phyloP scores from a whole-genome alignment of 2,329 filamentous ascomycete species.

The Cladosporium sp. region DNA sequence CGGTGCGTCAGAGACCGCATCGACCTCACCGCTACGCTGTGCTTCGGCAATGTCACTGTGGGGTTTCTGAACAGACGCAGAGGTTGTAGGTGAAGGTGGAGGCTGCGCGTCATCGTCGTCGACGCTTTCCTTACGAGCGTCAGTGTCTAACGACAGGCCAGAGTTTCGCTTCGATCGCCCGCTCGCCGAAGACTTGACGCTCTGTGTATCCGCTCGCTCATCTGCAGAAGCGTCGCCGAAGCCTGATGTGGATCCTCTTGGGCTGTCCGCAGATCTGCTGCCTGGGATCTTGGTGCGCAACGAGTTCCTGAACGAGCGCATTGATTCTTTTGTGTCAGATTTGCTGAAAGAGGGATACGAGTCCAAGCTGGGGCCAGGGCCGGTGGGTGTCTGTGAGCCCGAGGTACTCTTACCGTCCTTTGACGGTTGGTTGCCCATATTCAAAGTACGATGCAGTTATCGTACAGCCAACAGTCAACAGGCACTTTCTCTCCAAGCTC shows the following conservation, averaged over 20 bases:
- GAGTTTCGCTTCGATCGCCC: slow-evolving; percentile 32
- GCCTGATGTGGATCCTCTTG: slow-evolving; percentile 65
- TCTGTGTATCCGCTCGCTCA: slow-evolving; percentile 70
- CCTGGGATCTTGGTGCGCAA: slow-evolving; percentile 88
- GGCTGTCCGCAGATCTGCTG: slow-evolving; percentile 65
- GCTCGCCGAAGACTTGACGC: slow-evolving; percentile 67
- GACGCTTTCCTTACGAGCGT: slow-evolving; percentile 5
- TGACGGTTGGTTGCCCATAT: slow-evolving; percentile 74
- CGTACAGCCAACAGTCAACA: background rate
- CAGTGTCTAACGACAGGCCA: slow-evolving; percentile 29
- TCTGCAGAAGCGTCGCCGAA: slow-evolving; percentile 50
- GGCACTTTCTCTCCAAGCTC: slow-evolving; percentile 3
- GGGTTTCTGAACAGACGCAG: slow-evolving; percentile 60
- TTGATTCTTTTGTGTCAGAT: slow-evolving; percentile 89
- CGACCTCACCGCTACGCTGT: slow-evolving; percentile 84
- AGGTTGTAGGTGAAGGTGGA: slow-evolving; percentile 85
- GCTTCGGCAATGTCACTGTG: slow-evolving; percentile 76
- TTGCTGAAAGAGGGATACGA: slow-evolving; percentile 89
- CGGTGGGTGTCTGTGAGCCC: slow-evolving; percentile 41
- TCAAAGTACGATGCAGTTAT: background rate
- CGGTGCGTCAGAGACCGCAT: slow-evolving; percentile 87
- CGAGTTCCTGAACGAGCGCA: slow-evolving; percentile 74
- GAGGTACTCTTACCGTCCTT: slow-evolving; percentile 48
- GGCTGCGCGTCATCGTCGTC: slow-evolving; percentile 33
- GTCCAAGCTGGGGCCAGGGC: slow-evolving; percentile 60